Conservation (phyloP, 768 basidiomycete genomes). For the Lentinula guzmanii region DNA sequence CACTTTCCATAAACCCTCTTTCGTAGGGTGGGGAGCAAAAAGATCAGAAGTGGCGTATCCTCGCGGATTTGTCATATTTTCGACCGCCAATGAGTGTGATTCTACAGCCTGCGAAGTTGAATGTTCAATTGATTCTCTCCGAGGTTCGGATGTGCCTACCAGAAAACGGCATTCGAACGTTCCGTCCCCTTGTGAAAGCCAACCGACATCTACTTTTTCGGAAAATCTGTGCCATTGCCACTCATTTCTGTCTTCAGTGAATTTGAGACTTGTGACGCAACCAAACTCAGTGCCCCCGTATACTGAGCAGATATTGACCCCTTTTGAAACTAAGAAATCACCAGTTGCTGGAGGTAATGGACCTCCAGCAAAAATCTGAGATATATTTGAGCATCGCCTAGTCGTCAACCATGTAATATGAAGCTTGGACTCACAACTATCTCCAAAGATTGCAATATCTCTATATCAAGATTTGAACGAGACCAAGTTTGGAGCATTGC, state of each 20-base stretch:
- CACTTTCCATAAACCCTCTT: conserved; percentile 31
- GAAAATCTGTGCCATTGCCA: conserved; percentile 26
- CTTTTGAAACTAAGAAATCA: conserved; percentile 23
- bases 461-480: conserved; percentile 15
- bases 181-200: conserved; percentile 30
- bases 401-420: neutral
- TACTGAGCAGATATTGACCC: conserved; percentile 23
- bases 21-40: conserved; percentile 36
- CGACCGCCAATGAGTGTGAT: conserved; percentile 24
- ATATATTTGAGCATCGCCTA: neutral
- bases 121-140: neutral
- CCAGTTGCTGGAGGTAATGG: conserved; percentile 29
- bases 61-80: conserved; percentile 24
- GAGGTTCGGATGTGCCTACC: conserved; percentile 15
- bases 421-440: conserved; percentile 20
- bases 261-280: conserved; percentile 6
- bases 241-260: conserved; percentile 7
- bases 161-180: conserved; percentile 32
- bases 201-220: conserved; percentile 20
- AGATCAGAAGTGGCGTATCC: conserved; percentile 42
- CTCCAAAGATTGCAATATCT: conserved; percentile 18
- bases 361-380: conserved; percentile 20
- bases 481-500: conserved; percentile 24
- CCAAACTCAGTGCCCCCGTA: conserved; percentile 37
- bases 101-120: conserved; percentile 18